Evolutionary conservation across 805 yeast species (phyloP), one percentile per base, ranked within the genome.

Genomic region (Blastobotrys mokoenaii): DNA sequence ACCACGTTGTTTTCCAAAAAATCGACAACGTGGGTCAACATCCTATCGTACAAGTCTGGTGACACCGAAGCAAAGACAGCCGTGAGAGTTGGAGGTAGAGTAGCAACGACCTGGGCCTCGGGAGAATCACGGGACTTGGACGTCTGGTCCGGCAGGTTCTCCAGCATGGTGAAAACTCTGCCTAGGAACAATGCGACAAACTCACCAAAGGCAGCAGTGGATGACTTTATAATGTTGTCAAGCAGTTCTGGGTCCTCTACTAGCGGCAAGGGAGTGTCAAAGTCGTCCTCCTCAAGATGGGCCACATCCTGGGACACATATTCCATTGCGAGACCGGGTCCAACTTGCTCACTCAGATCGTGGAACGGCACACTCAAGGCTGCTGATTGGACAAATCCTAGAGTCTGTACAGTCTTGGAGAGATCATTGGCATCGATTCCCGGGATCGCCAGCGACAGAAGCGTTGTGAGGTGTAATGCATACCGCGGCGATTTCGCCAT

Each of bases 391-490:
- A 93, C 73, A 15, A 84, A 72, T 47, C 80, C 75, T 35, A 89
- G 64, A 0, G 95, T 74, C 43, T 77, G 73, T 12, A 79, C 70
- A 0, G 96, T 81, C 58, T 89, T 77, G 11, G 70, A 71, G 41
- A 87, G 71, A 62, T 93, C 98, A 59, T 89, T 93, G 0, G 89
- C 76, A 59, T 93, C 97, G 25, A 93, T 79, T 27, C 93, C 96
- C 0, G 88, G 84, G 6, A 88, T 61, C 1, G 81, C 67, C 61
- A 86, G 70, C 22, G 80, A 75, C 34, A 89, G 60, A 12, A 93
- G 67, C 44, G 94, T 76, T 0, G 94, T 77, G 10, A 87, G 66
- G 56, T 93, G 98, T 10, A 85, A 79, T 38, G 96, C 68, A 58
- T 74, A 86, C 1, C 78, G 62, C 1, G 82, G 82, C 1, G 76